Evolutionary conservation across 371 early-diverging fungal genomes (phyloP), one percentile per base, ranked within the genome.

Genomic region (Haplosporangium sp.): DNA sequence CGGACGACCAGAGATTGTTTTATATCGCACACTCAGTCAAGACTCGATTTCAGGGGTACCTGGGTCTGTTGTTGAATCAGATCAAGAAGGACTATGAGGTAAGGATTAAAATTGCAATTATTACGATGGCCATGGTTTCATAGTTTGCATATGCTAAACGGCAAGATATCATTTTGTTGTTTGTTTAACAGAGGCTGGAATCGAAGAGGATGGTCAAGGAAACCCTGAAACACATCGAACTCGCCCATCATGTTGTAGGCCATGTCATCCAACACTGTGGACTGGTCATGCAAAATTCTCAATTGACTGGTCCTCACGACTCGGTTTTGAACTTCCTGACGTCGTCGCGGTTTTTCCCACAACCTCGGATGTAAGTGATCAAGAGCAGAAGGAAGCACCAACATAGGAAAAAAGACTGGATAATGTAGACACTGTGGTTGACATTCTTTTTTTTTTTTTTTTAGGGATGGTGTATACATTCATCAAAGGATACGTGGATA

Each of bases 241-340:
- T 68, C 4, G 67, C 69, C 0, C 74, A 74, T 21, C 64, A 55
- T 40, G 48, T 69, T 18, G 55, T 69, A 14, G 74, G 74, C 6
- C 59, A 68, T 13, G 57, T 68, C 37, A 68, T 74, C 37, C 74
- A 74, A 52, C 68, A 74, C 29, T 68, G 74, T 56, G 74, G 74
- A 8, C 20, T 69, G 38, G 53, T 74, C 6, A 47, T 74, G 51
- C 67, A 74, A 40, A 53, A 46, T 36, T 68, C 74, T 10, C 59
- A 53, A 7, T 55, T 68, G 1, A 38, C 59, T 14, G 64, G 74
- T 6, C 23, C 68, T 0, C 52, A 59, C 20, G 65, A 74, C 50
- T 64, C 68, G 9, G 58, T 74, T 20, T 37, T 74, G 45, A 64
- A 61, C 37, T 74, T 51, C 36, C 18, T 74, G 43, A 74, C 69